phyloP scores from a whole-genome alignment of 352 stramenopile genomes.

The Phytopythium vexans region DNA sequence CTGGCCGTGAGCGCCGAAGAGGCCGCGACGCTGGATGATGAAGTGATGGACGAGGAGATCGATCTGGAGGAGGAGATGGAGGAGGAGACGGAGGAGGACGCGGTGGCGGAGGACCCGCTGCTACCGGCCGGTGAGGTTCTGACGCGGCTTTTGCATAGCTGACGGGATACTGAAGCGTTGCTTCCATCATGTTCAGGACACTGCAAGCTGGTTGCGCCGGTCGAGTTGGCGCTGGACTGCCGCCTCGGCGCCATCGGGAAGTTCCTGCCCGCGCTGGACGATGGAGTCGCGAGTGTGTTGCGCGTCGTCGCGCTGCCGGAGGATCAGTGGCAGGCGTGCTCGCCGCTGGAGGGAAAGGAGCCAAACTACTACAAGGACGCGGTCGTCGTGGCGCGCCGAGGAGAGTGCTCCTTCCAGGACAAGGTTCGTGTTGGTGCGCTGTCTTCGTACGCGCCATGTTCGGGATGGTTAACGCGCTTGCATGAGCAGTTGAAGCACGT shows the following conservation, averaged over 20 bases:
- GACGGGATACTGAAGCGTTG: no score
- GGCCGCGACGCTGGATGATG: no score
- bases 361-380: constrained; percentile 4
- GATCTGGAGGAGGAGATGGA: no score
- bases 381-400: constrained; percentile 29
- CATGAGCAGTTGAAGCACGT: constrained; percentile 15
- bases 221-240: neutral
- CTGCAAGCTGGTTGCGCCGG: neutral
- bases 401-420: constrained; percentile 33
- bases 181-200: neutral
- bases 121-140: no score
- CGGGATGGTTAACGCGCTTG: neutral
- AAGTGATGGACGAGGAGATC: no score
- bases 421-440: constrained; percentile 14
- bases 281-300: neutral
- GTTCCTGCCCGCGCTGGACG: neutral
- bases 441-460: neutral
- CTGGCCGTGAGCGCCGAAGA: no score
- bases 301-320: constrained; percentile 13
- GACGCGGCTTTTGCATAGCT: no score
- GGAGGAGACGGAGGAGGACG: no score
- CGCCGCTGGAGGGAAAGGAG: constrained; percentile 1
- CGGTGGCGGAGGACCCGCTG: no score
- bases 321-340: constrained; percentile 19
- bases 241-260: neutral